Evolutionary conservation across 2,329 filamentous ascomycete genomes (phyloP).

Genomic region (Xylariaceae sp.): DNA sequence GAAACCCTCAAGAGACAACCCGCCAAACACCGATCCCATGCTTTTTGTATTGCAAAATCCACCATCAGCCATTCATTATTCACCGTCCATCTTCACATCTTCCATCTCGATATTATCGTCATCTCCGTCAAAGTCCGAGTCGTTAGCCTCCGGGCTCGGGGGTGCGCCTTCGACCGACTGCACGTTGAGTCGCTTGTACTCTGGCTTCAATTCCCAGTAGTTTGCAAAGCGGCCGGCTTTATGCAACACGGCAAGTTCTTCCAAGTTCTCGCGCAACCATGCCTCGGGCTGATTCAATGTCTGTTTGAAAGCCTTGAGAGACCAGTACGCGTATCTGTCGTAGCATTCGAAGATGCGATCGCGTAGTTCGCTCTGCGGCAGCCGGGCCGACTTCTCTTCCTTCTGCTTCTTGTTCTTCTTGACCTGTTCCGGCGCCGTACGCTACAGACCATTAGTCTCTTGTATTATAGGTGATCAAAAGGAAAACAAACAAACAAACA

Average conservation of each 20-base stretch:
- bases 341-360: slow-evolving; percentile 82
- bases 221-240: slow-evolving; percentile 80
- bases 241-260: slow-evolving; percentile 75
- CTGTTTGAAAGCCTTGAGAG: slow-evolving; percentile 78
- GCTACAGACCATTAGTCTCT: slow-evolving; percentile 21
- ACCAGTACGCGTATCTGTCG: slow-evolving; percentile 84
- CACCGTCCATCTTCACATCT: slow-evolving; percentile 40
- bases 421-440: slow-evolving; percentile 34
- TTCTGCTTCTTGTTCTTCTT: slow-evolving; percentile 65
- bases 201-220: slow-evolving; percentile 73
- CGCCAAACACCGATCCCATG: slow-evolving; percentile 21
- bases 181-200: slow-evolving; percentile 55
- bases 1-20: slow-evolving; percentile 4
- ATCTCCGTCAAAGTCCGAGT: slow-evolving; percentile 57
- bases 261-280: slow-evolving; percentile 81
- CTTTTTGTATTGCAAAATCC: slow-evolving; percentile 1
- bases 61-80: background rate
- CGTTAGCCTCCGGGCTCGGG: slow-evolving; percentile 40
- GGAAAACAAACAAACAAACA: too few species aligned
- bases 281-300: slow-evolving; percentile 80
- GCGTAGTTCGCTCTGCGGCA: slow-evolving; percentile 80
- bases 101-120: slow-evolving; percentile 71
- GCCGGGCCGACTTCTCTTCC: slow-evolving; percentile 60
- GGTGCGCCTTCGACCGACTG: slow-evolving; percentile 48
- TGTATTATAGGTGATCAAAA: background rate